Conservation (phyloP, 2,329 filamentous ascomycete genomes). For the Apiospora saccharicola region DNA sequence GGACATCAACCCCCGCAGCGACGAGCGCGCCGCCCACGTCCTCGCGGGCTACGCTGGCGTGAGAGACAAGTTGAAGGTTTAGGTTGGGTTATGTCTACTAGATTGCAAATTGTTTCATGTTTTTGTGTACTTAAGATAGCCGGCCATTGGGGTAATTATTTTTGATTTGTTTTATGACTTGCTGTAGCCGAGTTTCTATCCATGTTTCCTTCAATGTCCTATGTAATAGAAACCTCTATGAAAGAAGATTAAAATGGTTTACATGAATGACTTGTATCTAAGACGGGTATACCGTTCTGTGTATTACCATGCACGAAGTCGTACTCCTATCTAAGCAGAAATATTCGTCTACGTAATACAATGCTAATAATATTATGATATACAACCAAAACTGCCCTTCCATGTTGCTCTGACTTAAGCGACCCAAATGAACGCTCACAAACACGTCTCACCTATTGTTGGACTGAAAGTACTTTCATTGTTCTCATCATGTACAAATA, state of each 20-base stretch:
- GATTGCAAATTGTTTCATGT: neutral
- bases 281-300: too few species aligned
- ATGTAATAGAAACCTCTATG: neutral
- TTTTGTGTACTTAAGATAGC: neutral
- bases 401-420: too few species aligned
- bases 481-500: too few species aligned
- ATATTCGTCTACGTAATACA: too few species aligned
- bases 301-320: too few species aligned
- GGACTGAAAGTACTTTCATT: too few species aligned
- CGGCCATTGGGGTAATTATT: neutral
- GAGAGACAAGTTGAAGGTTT: constrained; percentile 37
- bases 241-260: neutral
- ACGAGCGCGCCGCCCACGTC: constrained; percentile 47
- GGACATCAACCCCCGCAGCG: constrained; percentile 51
- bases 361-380: too few species aligned
- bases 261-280: too few species aligned
- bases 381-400: too few species aligned
- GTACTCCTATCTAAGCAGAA: too few species aligned
- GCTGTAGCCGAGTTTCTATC: neutral
- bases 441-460: neutral
- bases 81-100: neutral
- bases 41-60: constrained; percentile 47
- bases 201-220: neutral
- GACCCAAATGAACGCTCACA: too few species aligned
- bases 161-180: neutral